phyloP scores from a whole-genome alignment of 2,329 filamentous ascomycete species.

The Arthrobotrys sinensis region DNA sequence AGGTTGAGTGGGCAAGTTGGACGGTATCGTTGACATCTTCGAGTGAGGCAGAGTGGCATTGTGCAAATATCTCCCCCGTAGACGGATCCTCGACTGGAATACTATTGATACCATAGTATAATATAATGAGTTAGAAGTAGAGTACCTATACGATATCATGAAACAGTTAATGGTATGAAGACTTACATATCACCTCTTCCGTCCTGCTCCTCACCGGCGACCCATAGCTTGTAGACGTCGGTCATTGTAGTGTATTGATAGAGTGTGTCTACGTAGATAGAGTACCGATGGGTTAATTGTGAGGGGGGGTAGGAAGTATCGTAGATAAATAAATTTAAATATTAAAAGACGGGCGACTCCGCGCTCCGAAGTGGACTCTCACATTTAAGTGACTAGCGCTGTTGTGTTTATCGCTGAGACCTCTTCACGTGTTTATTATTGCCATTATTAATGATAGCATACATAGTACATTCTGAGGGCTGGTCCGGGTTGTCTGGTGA shows the following conservation, averaged over 20 bases:
- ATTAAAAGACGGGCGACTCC: conserved; percentile 19
- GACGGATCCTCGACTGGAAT: conserved; percentile 73
- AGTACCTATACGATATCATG: conserved; percentile 53
- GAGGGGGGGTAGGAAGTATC: background rate
- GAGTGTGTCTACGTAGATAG: no score
- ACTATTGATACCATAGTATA: conserved; percentile 66
- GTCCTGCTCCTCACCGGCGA: conserved; percentile 67
- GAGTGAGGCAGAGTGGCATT: conserved; percentile 71
- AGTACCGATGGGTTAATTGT: background rate
- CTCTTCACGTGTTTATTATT: conserved; percentile 5
- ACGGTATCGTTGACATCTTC: conserved; percentile 69
- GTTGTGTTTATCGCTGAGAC: background rate
- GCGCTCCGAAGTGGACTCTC: conserved; percentile 4
- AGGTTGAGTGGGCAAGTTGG: conserved; percentile 69
- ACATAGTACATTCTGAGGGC: no score
- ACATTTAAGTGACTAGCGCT: background rate
- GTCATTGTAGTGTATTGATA: no score
- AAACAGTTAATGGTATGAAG: conserved; percentile 48
- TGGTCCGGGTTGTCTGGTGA: background rate
- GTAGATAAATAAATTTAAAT: background rate
- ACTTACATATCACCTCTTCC: conserved; percentile 71
- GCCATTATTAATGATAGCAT: no score
- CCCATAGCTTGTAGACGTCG: conserved; percentile 65
- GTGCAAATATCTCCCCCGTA: conserved; percentile 72
- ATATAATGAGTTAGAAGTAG: background rate